Evolutionary conservation across 2,329 filamentous ascomycete species (phyloP).

Genomic region (Xylaria sp.): DNA sequence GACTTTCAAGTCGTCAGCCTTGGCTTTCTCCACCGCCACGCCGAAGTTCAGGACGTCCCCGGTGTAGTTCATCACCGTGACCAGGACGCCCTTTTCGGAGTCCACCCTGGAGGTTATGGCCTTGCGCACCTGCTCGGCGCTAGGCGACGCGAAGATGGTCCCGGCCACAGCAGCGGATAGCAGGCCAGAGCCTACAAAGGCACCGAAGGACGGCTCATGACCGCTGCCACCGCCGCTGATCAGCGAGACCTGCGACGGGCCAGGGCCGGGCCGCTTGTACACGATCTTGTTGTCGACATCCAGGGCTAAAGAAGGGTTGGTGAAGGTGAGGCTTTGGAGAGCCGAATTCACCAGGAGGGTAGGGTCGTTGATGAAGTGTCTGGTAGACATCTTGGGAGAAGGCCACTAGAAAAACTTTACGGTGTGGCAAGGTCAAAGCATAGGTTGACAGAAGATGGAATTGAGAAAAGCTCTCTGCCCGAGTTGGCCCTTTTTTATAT

Average conservation of each 20-base stretch:
- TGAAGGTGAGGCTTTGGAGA: conserved; percentile 75
- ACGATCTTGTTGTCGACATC: conserved; percentile 82
- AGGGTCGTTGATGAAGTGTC: conserved; percentile 90
- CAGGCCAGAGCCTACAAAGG: conserved; percentile 81
- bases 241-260: conserved; percentile 69
- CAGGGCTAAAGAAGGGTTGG: conserved; percentile 81
- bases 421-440: conserved; percentile 1
- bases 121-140: conserved; percentile 78
- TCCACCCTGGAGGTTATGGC: conserved; percentile 76
- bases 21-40: conserved; percentile 89
- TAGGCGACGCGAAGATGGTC: conserved; percentile 83
- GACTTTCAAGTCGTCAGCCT: conserved; percentile 73
- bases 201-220: conserved; percentile 86
- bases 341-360: conserved; percentile 76
- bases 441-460: not conserved
- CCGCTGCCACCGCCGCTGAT: conserved; percentile 88
- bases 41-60: conserved; percentile 91
- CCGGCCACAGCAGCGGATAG: conserved; percentile 82
- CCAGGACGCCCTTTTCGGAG: conserved; percentile 72
- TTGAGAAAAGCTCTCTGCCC: not conserved
- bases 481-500: not conserved
- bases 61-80: conserved; percentile 97
- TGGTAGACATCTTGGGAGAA: conserved; percentile 53
- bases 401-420: not conserved
- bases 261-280: conserved; percentile 65